Evolutionary conservation across 257 asterid species (phyloP), one percentile per base, ranked within the genome.

Genomic region (Ophiorrhiza pumila): DNA sequence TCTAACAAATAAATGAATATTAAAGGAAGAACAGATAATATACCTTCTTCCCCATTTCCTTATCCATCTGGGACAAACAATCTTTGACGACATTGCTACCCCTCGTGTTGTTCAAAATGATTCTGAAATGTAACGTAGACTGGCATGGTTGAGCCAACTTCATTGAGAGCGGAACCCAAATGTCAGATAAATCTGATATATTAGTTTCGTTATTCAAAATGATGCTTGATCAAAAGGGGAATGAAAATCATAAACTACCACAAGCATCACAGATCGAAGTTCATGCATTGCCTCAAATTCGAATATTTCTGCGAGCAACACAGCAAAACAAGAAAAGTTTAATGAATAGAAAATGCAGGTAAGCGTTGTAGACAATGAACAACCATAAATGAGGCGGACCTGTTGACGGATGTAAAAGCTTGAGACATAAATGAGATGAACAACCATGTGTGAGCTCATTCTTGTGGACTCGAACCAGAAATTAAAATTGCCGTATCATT

Each of bases 231-330:
- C 93, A 60, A 90, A 91, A 73, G 99, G 98, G 63, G 98, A 97
- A 73, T 95, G 98, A 65, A 88, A 92, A 82, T 92, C 96, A 77
- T 83, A 90, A 79, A 90, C 98, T 82, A 91, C 98, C 79, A 90
- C 84, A 35, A 88, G 91, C 79, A 95, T 80, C 78, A 90, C 93
- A 5, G 99, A 95, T 47, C 98, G 99, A 57, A 98, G 97, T 23
- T 95, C 98, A 39, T 91, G 96, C 99, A 95, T 90, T 52, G 99
- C 99, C 87, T 95, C 99, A 83, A 95, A 91, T 76, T 91, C 99
- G 78, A 92, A 95, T 76, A 95, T 90, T 81, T 95, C 98, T 95
- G 96, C 89, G 83, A 50, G 70, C 64, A 34, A 75, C 72, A 62
- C 13, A 34, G 73, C 31, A 69, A 47, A 71, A 59, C 71, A 50